These are phyloP conservation scores for Conringia planisiliqua DNA, from an alignment of 345 rosid species.

Conservation along the genomic window DNA sequence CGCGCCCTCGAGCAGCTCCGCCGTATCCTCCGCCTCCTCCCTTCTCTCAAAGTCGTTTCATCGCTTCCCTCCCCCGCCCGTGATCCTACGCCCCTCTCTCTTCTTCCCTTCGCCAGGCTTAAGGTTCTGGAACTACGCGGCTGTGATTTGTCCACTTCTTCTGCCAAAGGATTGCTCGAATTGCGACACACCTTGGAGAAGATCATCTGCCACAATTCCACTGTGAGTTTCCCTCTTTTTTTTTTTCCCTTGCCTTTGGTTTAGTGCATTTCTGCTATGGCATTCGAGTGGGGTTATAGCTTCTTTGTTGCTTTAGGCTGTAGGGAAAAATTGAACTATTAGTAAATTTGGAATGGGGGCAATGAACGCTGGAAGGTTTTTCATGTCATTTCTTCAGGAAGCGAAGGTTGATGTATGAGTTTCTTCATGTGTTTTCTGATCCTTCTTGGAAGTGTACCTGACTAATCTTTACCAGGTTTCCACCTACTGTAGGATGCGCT, in stretches of 20 bases:
- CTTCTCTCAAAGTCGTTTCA: conserved; percentile 82
- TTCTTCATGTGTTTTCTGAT: neutral
- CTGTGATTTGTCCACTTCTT: conserved; percentile 88
- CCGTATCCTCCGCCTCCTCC: conserved; percentile 71
- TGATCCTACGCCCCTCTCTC: conserved; percentile 88
- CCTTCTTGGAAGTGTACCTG: neutral
- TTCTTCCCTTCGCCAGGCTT: conserved; percentile 74
- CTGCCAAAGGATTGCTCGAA: conserved; percentile 89
- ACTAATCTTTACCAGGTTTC: conserved; percentile 15
- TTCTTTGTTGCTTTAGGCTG: conserved; percentile 18
- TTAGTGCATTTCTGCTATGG: conserved; percentile 4
- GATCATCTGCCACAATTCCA: conserved; percentile 88
- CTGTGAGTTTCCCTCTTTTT: conserved; percentile 50
- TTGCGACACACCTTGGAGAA: conserved; percentile 86
- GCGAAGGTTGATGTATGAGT: conserved; percentile 25
- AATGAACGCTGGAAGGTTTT: conserved; percentile 25
- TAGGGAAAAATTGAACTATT: conserved; percentile 28
- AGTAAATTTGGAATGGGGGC: conserved; percentile 25
- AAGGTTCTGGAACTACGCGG: conserved; percentile 85
- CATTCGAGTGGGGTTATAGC: conserved; percentile 26
- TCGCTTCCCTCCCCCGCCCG: conserved; percentile 67
- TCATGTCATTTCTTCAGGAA: conserved; percentile 23
- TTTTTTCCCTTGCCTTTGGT: neutral
- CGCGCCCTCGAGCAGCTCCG: conserved; percentile 97
- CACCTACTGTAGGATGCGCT: conserved; percentile 69